These are phyloP conservation scores for Grifola frondosa DNA, from an alignment of 1,284 basidiomycete species.

Conservation along the genomic window DNA sequence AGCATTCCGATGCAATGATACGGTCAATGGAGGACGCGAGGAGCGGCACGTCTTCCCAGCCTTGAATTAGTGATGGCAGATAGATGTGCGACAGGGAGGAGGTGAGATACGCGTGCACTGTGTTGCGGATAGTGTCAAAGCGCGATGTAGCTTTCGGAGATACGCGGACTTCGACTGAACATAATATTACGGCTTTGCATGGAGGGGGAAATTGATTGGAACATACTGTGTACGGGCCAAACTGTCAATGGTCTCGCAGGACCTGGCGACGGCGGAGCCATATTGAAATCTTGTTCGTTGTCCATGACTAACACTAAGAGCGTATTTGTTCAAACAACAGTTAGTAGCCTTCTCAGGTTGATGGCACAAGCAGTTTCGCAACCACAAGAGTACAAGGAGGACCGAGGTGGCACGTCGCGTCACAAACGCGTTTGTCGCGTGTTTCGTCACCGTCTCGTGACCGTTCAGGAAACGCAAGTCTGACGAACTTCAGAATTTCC, in stretches of 20 bases:
- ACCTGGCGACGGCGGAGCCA: conserved; percentile 24
- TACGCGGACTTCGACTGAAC: conserved; percentile 83
- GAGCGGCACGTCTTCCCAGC: conserved; percentile 74
- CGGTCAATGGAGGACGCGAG: conserved; percentile 75
- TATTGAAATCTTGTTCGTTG: conserved; percentile 21
- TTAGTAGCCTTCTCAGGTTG: no score
- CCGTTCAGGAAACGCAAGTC: conserved; percentile 10
- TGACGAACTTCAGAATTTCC: background rate
- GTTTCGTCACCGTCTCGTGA: conserved; percentile 20
- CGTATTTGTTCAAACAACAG: no score
- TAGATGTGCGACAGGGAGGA: conserved; percentile 60
- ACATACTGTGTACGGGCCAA: conserved; percentile 63
- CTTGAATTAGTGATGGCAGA: conserved; percentile 64
- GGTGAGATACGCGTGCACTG: conserved; percentile 61
- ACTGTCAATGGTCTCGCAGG: conserved; percentile 24
- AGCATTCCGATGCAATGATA: conserved; percentile 73
- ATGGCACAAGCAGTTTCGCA: no score
- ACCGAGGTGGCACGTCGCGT: conserved; percentile 7
- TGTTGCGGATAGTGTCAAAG: conserved; percentile 67
- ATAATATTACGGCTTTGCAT: no score
- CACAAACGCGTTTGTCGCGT: conserved; percentile 21
- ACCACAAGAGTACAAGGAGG: background rate
- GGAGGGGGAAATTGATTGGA: background rate
- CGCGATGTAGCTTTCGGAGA: conserved; percentile 63
- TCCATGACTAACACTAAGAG: conserved; percentile 21